Base-by-base conservation (phyloP, 352 stramenopile species). In the Phytophthora agathidicida region DNA sequence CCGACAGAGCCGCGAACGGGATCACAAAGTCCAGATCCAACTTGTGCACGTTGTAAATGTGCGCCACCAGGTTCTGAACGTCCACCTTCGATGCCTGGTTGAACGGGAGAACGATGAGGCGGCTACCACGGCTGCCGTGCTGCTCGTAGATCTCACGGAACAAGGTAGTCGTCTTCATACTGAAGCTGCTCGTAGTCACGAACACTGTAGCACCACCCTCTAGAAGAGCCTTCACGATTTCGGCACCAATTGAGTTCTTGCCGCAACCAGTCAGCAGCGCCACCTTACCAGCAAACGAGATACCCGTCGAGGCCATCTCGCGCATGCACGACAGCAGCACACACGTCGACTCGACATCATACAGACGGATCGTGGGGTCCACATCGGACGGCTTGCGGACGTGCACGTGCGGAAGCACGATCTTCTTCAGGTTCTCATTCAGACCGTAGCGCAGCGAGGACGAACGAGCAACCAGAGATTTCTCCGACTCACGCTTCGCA, bases 131-230 rank as follows among this genome's bases (percentile, higher is more conserved):
- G 41, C 82, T 88, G 24, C 88, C 87, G 65, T 94, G 83, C 49
- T 88, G 77, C 63, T 96, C 86, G 62, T 94, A 96, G 33, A 94
- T 89, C 38, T 75, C 69, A 13, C 80, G 86, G 74, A 96, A 96
- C 9, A 86, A 37, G 1, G 46, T 44, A 3, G 83, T 77, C 8
- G 79, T 83, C 31, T 74, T 68, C 42, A 61, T 65, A 26, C 73
- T 79, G 46, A 93, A 94, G 67, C 76, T 93, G 46, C 81, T 92
- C 17, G 86, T 94, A 8, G 88, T 94, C 65, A 86, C 83, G 20
- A 96, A 88, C 45, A 96, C 83, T 2, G 80, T 94, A 3, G 88
- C 86, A 13, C 88, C 88, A 56, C 88, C 88, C 61, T 95, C 83
- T 11, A 96, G 60, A 26, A 96, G 77, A 9, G 88, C 65, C 72